Evolutionary conservation across 2,329 filamentous ascomycete genomes (phyloP).

Genomic region (Fusarium poae): DNA sequence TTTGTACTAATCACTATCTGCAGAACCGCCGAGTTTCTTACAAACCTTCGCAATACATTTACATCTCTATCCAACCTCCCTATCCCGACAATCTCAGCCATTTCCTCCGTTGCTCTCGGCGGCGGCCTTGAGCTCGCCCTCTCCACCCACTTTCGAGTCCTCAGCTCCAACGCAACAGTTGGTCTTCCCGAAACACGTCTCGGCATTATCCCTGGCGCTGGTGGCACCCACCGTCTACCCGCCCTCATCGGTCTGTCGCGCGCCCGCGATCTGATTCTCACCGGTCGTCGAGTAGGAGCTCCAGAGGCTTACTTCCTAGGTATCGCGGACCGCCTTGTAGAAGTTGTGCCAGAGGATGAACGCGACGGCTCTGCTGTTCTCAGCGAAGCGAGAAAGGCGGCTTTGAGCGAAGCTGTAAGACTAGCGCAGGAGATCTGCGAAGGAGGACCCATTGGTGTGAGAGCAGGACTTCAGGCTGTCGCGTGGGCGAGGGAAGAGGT

Average conservation of each 20-base stretch:
- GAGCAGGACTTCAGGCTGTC: conserved; percentile 84
- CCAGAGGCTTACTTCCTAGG: conserved; percentile 93
- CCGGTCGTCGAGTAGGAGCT: conserved; percentile 85
- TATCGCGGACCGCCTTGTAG: conserved; percentile 89
- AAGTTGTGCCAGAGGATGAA: conserved; percentile 73
- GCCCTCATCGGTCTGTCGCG: conserved; percentile 81
- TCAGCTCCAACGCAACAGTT: conserved; percentile 81
- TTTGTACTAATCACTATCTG: conserved; percentile 6
- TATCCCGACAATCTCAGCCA: conserved; percentile 89
- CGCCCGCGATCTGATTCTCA: conserved; percentile 91
- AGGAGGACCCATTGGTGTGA: conserved; percentile 86
- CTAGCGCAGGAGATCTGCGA: conserved; percentile 89
- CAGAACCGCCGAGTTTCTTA: conserved; percentile 84
- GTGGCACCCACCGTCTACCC: conserved; percentile 90
- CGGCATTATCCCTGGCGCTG: conserved; percentile 94
- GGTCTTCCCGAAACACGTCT: conserved; percentile 92
- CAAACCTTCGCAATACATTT: conserved; percentile 81
- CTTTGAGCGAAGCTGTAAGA: conserved; percentile 80
- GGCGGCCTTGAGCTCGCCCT: conserved; percentile 95
- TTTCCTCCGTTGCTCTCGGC: conserved; percentile 88
- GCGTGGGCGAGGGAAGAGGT: conserved; percentile 77
- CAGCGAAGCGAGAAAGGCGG: conserved; percentile 72
- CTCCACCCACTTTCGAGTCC: conserved; percentile 88
- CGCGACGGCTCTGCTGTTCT: conserved; percentile 61
- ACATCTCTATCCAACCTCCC: conserved; percentile 78